Conservation (phyloP, 2,329 filamentous ascomycete genomes). For the Hortaea sp. region DNA sequence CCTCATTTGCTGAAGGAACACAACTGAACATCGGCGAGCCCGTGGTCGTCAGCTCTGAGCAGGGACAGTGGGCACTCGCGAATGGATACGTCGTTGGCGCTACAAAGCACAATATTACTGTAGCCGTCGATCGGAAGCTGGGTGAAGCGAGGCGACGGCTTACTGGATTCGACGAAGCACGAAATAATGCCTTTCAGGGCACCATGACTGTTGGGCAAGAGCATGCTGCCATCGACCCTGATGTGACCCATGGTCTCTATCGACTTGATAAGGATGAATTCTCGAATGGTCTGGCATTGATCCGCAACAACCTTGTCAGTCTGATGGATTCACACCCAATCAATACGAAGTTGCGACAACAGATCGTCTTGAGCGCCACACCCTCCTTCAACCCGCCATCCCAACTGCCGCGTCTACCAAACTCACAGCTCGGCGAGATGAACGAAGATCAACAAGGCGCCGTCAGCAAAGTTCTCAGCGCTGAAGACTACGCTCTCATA, state of each 20-base stretch:
- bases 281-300: conserved; percentile 91
- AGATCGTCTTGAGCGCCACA: conserved; percentile 67
- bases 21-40: conserved; percentile 81
- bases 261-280: conserved; percentile 97
- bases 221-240: conserved; percentile 19
- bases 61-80: conserved; percentile 87
- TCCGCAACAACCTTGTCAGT: conserved; percentile 86
- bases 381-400: conserved; percentile 60
- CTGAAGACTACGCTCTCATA: conserved; percentile 90
- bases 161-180: conserved; percentile 61
- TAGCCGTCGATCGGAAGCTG: conserved; percentile 80
- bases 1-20: conserved; percentile 77
- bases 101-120: conserved; percentile 64
- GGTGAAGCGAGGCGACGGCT: conserved; percentile 74
- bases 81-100: conserved; percentile 82
- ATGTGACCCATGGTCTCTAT: conserved; percentile 52
- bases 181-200: conserved; percentile 78
- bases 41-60: conserved; percentile 90
- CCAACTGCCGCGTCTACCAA: conserved; percentile 7
- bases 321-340: conserved; percentile 54
- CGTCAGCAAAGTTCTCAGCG: conserved; percentile 91
- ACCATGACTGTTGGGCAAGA: conserved; percentile 75
- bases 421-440: conserved; percentile 38
- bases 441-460: conserved; percentile 82
- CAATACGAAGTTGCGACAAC: conserved; percentile 51